Conservation (phyloP, 2,329 filamentous ascomycete genomes). For the Pseudocercospora crystallina region DNA sequence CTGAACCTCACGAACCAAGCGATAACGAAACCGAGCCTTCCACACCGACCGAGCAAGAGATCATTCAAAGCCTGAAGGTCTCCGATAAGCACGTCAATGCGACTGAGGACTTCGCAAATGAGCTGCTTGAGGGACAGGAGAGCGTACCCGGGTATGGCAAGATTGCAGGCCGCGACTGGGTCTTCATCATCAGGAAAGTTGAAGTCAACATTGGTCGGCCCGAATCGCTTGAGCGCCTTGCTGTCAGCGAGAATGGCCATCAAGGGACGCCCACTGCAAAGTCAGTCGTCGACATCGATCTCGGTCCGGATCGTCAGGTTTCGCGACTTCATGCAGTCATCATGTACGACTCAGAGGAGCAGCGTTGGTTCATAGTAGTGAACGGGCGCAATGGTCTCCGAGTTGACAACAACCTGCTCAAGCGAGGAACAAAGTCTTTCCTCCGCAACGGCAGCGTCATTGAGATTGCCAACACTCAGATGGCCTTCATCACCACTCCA, state of each 20-base stretch:
- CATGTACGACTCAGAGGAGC: conserved; percentile 44
- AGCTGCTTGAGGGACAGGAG: conserved; percentile 48
- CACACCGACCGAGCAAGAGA: conserved; percentile 43
- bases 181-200: conserved; percentile 77
- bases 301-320: conserved; percentile 57
- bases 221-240: conserved; percentile 34
- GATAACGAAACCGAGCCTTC: conserved; percentile 39
- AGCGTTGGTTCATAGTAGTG: conserved; percentile 78
- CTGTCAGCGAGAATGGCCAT: conserved; percentile 24
- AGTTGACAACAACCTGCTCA: conserved; percentile 71
- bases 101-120: conserved; percentile 57
- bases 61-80: conserved; percentile 43
- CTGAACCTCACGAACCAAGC: conserved; percentile 39
- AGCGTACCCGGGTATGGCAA: conserved; percentile 70
- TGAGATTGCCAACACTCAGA: conserved; percentile 88
- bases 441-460: conserved; percentile 87
- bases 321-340: conserved; percentile 53
- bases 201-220: conserved; percentile 73
- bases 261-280: conserved; percentile 35
- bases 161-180: conserved; percentile 79
- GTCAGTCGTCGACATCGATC: conserved; percentile 74
- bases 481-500: conserved; percentile 97
- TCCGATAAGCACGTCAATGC: conserved; percentile 55
- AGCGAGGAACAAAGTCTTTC: conserved; percentile 63
- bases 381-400: conserved; percentile 90